Base-by-base conservation (phyloP, 768 basidiomycete species). In the Phaffia tasmanica region DNA sequence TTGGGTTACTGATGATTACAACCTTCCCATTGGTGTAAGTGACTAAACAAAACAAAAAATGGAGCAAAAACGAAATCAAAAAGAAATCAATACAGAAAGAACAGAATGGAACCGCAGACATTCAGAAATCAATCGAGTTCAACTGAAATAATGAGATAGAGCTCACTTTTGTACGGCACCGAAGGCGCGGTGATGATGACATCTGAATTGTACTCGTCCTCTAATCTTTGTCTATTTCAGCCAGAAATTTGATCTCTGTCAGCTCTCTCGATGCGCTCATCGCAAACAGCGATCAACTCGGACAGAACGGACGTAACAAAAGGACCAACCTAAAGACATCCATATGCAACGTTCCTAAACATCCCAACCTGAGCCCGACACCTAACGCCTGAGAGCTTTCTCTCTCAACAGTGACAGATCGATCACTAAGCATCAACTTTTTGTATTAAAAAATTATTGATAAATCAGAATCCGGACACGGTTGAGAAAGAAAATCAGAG, bases 121-220 rank as follows among this genome's bases (percentile, higher is more conserved):
- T 42, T 42, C 35, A 42, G 35, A 42, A 42, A 42, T 11, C 35
- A 11, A 42, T 42, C 11, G 35, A 42, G 11, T 42, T 42, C 11
- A 42, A 5, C 35, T 5, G 4, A 11, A 11, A 42, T 4, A 11
- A 42, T 4, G 35, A 11, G 11, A 42, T 11, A 42, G 35, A 5
- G 11, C 11, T 42, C 35, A 42, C 35, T 42, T 42, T 42, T 42
- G 76, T 91, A 92, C 30, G 94, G 92, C 23, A 98, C 94, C 2
- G 92, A 92, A 0, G 95, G 95, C 3, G 92, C 87, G 15, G 95
- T 99, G 64, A 98, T 83, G 71, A 98, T 91, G 65, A 98, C 85
- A 72, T 87, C 91, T 42, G 92, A 88, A 66, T 90, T 85, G 71
- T 95, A 91, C 75, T 99, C 95, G 72, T 99, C 95, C 76, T 98